Conservation (phyloP, 1,284 basidiomycete species). For the Rhodotorula sp. region DNA sequence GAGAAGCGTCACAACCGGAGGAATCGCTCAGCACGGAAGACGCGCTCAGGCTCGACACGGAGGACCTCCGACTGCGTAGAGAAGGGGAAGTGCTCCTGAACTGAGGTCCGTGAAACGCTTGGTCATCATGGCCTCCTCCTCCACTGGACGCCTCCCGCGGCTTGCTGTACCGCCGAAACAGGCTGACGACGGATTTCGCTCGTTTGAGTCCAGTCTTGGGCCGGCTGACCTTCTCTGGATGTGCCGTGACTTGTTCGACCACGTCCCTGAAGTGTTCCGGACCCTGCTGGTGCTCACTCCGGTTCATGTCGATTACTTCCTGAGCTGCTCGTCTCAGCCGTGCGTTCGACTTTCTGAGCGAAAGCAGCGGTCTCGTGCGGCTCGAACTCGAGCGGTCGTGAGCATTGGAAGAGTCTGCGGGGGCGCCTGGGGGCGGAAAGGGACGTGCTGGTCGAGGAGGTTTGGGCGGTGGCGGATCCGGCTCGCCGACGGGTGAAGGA, state of each 20-base stretch:
- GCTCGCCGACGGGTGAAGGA: neutral
- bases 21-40: too few species aligned
- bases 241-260: constrained; percentile 1
- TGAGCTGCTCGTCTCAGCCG: neutral
- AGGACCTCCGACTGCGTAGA: too few species aligned
- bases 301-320: constrained; percentile 2
- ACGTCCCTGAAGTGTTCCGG: constrained; percentile 1
- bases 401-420: neutral
- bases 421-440: neutral
- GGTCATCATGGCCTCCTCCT: neutral
- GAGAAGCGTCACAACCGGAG: too few species aligned
- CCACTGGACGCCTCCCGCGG: neutral
- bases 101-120: too few species aligned
- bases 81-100: too few species aligned
- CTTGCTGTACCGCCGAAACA: constrained; percentile 3
- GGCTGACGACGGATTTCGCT: constrained; percentile 4
- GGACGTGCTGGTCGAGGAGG: neutral
- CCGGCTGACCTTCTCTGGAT: neutral
- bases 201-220: neutral
- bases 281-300: neutral
- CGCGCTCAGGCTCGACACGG: too few species aligned
- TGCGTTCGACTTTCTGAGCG: neutral
- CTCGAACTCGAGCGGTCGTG: neutral
- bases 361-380: neutral
- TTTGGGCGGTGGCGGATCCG: neutral